Evolutionary conservation across 306 rosid genomes (phyloP).

Genomic region (Trichosanthes cucumerina): DNA sequence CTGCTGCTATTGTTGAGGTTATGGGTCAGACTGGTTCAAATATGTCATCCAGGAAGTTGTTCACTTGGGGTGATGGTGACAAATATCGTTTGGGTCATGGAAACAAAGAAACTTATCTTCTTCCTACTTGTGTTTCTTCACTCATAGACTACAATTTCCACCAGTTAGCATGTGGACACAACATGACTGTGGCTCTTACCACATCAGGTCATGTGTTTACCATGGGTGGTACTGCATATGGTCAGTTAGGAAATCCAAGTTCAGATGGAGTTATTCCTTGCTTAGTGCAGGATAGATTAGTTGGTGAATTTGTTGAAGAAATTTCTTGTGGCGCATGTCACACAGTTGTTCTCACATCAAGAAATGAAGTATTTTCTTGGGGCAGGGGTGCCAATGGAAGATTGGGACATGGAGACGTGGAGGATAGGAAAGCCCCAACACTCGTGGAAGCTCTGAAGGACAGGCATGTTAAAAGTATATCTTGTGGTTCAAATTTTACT

Average conservation of each 20-base stretch:
- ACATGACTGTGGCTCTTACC: conserved; percentile 77
- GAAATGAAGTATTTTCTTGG: conserved; percentile 95
- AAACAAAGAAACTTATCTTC: conserved; percentile 63
- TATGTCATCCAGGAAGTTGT: conserved; percentile 48
- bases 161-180: conserved; percentile 83
- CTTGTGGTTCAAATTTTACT: conserved; percentile 81
- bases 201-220: conserved; percentile 87
- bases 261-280: conserved; percentile 69
- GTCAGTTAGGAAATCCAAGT: conserved; percentile 82
- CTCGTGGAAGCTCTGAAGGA: conserved; percentile 86
- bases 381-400: conserved; percentile 94
- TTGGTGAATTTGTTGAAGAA: conserved; percentile 85
- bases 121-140: conserved; percentile 78
- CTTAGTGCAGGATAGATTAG: conserved; percentile 68
- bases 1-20: conserved; percentile 90
- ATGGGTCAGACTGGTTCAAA: conserved; percentile 33
- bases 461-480: conserved; percentile 60
- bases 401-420: conserved; percentile 77
- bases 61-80: conserved; percentile 98
- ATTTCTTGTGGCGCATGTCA: conserved; percentile 80
- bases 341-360: conserved; percentile 74
- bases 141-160: conserved; percentile 72
- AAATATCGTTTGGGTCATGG: conserved; percentile 80
- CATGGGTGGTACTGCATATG: conserved; percentile 62
- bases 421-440: conserved; percentile 57